Evolutionary conservation across 805 yeast genomes (phyloP), one percentile per base, ranked within the genome.

Genomic region (Spathaspora gorwiae): DNA sequence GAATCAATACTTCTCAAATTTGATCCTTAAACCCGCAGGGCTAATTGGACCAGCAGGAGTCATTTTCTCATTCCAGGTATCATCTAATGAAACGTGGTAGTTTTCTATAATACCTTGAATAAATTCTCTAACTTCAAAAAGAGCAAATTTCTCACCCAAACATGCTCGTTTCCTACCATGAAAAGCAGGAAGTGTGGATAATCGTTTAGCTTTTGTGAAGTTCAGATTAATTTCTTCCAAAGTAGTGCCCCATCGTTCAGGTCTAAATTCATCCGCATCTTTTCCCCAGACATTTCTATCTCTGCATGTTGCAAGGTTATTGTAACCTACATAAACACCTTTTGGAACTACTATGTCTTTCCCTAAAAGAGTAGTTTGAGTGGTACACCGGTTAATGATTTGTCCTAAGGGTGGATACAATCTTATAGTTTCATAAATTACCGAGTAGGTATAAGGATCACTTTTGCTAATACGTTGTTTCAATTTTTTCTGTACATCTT

Each of bases 151-250:
- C 51, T 80, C 84, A 5, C 85, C 85, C 14, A 80, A 56, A 55
- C 85, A 80, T 0, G 83, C 83, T 38, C 85, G 60, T 50, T 66
- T 75, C 8, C 84, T 73, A 6, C 85, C 85, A 55, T 80, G 84
- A 49, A 80, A 80, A 0, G 82, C 72, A 3, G 80, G 73, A 13
- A 80, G 55, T 7, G 64, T 66, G 7, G 76, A 69, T n/a, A 55
- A 58, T 37, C 74, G 64, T 53, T 80, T 80, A 7, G 77, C 68
- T 12, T 50, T 52, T 34, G 64, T 63, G 65, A 75, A 80, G 12
- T 57, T 68, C 19, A 52, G 55, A 31, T 55, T 54, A 3, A 80
- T 64, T 8, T 70, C 73, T 2, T 64, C 66, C 1, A 60, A 54
- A 1, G 56, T 55, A 0, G 13, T 24, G 0, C 84, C 84, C 85